Evolutionary conservation across 2,329 filamentous ascomycete genomes (phyloP).

Genomic region (Dactylellina cionopaga): DNA sequence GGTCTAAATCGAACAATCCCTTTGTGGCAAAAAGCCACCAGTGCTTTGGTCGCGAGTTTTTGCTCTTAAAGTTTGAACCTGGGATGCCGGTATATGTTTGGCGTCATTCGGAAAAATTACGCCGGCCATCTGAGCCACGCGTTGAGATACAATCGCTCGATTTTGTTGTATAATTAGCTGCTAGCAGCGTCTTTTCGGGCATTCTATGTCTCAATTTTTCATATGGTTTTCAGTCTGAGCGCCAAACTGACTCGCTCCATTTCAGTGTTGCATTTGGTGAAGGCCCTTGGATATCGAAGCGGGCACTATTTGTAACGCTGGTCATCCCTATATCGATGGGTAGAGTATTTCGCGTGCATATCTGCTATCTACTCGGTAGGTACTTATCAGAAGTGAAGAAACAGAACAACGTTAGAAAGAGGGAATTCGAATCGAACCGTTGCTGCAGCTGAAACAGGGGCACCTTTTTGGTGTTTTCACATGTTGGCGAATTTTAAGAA

Average conservation of each 20-base stretch:
- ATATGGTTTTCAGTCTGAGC: slow-evolving; percentile 7
- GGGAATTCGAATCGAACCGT: neutral
- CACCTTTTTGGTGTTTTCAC: neutral
- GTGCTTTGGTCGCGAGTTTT: slow-evolving; percentile 31
- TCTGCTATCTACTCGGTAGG: neutral
- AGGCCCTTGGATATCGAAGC: too few relatives aligned
- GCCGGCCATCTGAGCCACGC: neutral
- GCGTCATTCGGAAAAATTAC: slow-evolving; percentile 46
- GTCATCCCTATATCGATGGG: too few relatives aligned
- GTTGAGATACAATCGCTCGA: neutral
- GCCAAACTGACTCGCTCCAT: slow-evolving; percentile 25
- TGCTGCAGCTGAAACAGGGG: neutral
- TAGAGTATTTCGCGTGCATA: too few relatives aligned
- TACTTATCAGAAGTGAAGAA: neutral
- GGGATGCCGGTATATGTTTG: neutral
- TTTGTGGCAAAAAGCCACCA: neutral
- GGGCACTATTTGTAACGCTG: neutral
- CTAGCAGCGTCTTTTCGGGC: too few relatives aligned
- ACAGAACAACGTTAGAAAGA: neutral
- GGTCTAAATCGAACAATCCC: neutral
- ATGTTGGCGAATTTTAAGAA: neutral
- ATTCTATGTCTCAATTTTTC: slow-evolving; percentile 14
- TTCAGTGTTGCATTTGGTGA: neutral
- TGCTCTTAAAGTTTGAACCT: neutral
- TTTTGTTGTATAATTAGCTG: too few relatives aligned